Evolutionary conservation across 2,329 filamentous ascomycete genomes (phyloP).

Genomic region (Colletotrichum chrysophilum): DNA sequence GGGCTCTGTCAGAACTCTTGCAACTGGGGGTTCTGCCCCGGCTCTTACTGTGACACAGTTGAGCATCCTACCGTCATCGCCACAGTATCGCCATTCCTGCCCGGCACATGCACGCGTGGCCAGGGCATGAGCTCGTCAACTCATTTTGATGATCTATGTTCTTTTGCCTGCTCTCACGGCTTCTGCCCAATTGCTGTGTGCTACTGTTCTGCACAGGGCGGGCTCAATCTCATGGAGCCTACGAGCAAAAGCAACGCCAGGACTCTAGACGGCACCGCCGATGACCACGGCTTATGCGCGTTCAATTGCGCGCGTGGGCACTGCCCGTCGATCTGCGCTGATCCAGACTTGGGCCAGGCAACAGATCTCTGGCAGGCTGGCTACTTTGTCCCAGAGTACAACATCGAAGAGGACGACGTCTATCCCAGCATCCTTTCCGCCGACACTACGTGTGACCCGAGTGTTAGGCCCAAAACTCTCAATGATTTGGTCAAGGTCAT

Average conservation of each 20-base stretch:
- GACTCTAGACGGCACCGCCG: accelerated
- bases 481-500: background rate
- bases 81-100: background rate
- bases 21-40: background rate
- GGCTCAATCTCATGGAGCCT: background rate
- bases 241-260: background rate
- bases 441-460: background rate
- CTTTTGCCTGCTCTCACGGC: background rate
- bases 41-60: background rate
- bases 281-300: background rate
- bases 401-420: background rate
- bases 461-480: background rate
- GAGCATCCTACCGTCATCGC: background rate
- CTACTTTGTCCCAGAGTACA: background rate
- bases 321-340: background rate
- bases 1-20: background rate
- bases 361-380: background rate
- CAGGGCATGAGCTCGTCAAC: background rate
- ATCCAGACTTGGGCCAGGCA: too few species aligned
- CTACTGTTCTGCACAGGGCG: background rate
- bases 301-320: background rate
- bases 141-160: accelerated
- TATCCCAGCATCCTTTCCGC: background rate
- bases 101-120: background rate
- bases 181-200: background rate